Conservation (phyloP, 1,284 basidiomycete genomes). For the Cronartium quercuum region DNA sequence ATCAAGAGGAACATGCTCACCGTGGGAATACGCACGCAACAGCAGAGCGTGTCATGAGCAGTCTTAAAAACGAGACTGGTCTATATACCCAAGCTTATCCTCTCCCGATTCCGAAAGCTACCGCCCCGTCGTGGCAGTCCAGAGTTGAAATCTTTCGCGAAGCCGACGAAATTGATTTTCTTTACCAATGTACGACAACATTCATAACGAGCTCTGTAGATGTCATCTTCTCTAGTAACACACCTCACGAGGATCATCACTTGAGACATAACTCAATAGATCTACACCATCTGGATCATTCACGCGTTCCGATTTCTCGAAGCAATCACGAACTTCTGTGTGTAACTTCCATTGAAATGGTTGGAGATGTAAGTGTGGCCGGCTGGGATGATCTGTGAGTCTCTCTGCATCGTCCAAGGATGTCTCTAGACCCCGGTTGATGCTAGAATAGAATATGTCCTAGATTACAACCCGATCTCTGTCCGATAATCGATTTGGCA, state of each 20-base stretch:
- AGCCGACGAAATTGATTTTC: constrained; percentile 27
- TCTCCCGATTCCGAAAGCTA: constrained; percentile 14
- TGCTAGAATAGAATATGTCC: background rate
- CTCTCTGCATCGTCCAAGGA: background rate
- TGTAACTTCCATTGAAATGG: constrained; percentile 4
- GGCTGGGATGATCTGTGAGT: constrained; percentile 4
- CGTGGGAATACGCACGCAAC: background rate
- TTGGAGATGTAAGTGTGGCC: constrained; percentile 7
- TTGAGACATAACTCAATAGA: background rate
- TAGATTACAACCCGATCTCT: constrained; percentile 3
- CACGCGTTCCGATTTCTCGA: background rate
- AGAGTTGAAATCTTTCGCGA: constrained; percentile 31
- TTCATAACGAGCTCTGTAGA: constrained; percentile 22
- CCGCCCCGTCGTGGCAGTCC: constrained; percentile 14
- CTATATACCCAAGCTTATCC: constrained; percentile 30
- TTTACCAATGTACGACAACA: constrained; percentile 27
- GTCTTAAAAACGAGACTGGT: background rate
- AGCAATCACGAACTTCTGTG: constrained; percentile 11
- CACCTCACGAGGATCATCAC: constrained; percentile 7
- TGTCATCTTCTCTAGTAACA: constrained; percentile 12
- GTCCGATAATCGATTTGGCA: constrained; percentile 15
- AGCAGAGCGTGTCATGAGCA: background rate
- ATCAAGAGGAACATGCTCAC: background rate
- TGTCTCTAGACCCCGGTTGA: background rate
- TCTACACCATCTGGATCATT: constrained; percentile 3